Evolutionary conservation across 495 filamentous ascomycete genomes (phyloP), one percentile per base, ranked within the genome.

Genomic region (Penicillium ochrochloron): DNA sequence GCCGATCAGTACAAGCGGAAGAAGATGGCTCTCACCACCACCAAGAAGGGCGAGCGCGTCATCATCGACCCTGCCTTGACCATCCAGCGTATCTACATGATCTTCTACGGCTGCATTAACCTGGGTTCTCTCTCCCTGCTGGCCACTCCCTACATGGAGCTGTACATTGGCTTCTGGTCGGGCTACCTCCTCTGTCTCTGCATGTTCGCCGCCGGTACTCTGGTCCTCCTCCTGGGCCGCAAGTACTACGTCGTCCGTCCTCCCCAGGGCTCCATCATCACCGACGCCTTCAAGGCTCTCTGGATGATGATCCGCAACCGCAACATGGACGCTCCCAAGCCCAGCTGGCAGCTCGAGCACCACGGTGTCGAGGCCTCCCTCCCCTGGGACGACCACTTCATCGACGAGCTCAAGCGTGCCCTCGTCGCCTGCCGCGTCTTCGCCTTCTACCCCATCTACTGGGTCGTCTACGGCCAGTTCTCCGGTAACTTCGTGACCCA

Each of bases 91-190:
- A 88, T 94, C 60, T 89, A 89, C 80, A 87, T 89, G 83, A 83
- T 88, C 59, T 91, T 91, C 75, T 93, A 93, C 71, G 75, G 84
- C 50, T 87, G 88, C 66, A 91, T 94, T 81, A 94, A 97, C 79
- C 66, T 96, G 60, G 92, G 91, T 15, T 85, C 82, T 57, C 86
- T 86, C 66, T 89, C 83, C 64, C 82, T 85, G 64, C 81, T 87
- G 58, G 86, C 85, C 4, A 90, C 87, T 10, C 83, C 86, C 1
- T 88, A 87, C 68, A 83, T 90, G 78, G 90, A 92, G 74, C 70
- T 80, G 61, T 82, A 88, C 67, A 80, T 88, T 31, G 89, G 86
- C 51, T 92, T 89, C 83, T 94, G 88, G 88, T 83, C 82, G 5
- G 88, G 86, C n/a, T 93, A 88, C 75, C 76, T 93, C 52, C 85